These are phyloP conservation scores for Podochytrium sp. DNA, from an alignment of 192 early-diverging fungal species.

Conservation along the genomic window DNA sequence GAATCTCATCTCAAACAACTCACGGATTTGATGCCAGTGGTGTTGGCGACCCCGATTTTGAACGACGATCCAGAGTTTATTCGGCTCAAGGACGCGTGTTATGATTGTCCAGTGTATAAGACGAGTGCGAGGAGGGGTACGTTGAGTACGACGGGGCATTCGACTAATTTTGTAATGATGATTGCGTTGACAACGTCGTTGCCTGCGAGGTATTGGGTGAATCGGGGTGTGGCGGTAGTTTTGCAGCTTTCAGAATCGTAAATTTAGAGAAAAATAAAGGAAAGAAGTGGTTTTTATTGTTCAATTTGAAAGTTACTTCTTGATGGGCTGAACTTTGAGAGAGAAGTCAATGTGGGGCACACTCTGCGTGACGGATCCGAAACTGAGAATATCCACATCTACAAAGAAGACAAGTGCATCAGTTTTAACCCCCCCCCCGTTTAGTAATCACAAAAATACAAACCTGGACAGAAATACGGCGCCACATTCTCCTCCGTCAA, in stretches of 20 bases:
- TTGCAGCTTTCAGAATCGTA: constrained; percentile 36
- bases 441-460: background rate
- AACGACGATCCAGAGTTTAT: constrained; percentile 49
- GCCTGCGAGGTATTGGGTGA: constrained; percentile 57
- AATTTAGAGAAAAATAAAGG: background rate
- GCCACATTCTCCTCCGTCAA: constrained; percentile 86
- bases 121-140: constrained; percentile 61
- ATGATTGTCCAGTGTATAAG: constrained; percentile 68
- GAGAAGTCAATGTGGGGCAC: constrained; percentile 98
- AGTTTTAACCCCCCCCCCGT: background rate
- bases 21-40: constrained; percentile 61
- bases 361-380: constrained; percentile 91
- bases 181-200: constrained; percentile 49
- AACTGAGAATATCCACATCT: constrained; percentile 88
- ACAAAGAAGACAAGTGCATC: background rate
- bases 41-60: constrained; percentile 51
- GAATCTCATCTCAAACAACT: constrained; percentile 58
- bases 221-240: constrained; percentile 54
- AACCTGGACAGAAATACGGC: constrained; percentile 80
- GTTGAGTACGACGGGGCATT: constrained; percentile 65
- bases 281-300: background rate
- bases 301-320: constrained; percentile 5
- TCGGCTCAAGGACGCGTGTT: constrained; percentile 33
- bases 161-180: constrained; percentile 63
- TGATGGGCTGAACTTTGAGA: constrained; percentile 75